phyloP scores from a whole-genome alignment of 2,329 filamentous ascomycete genomes.

The Fusarium globosum region DNA sequence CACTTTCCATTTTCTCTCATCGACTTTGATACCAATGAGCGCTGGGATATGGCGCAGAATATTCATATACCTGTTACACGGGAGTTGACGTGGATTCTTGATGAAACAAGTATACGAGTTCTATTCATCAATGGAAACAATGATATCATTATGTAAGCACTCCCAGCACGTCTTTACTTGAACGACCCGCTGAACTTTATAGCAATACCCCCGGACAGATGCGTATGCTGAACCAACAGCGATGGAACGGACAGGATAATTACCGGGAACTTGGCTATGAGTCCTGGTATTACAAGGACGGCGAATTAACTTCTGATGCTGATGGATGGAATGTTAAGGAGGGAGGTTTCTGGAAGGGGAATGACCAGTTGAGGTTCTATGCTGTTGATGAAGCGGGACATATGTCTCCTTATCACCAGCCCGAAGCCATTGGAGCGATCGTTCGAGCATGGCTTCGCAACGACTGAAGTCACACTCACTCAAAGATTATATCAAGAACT shows the following conservation, averaged over 20 bases:
- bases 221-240: conserved; percentile 21
- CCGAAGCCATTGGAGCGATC: conserved; percentile 15
- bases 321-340: neutral
- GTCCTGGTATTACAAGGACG: conserved; percentile 10
- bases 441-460: conserved; percentile 19
- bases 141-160: conserved; percentile 23
- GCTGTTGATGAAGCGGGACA: conserved; percentile 31
- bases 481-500: rapidly evolving
- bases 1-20: conserved; percentile 13
- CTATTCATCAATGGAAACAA: conserved; percentile 21
- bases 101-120: conserved; percentile 11
- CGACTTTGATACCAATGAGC: conserved; percentile 3
- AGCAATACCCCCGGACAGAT: conserved; percentile 32
- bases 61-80: conserved; percentile 25
- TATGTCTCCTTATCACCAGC: conserved; percentile 14
- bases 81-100: conserved; percentile 19
- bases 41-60: conserved; percentile 16
- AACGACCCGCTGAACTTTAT: rapidly evolving
- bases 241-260: neutral
- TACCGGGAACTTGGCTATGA: neutral
- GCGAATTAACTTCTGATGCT: neutral
- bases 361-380: conserved; percentile 16
- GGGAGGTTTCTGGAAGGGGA: conserved; percentile 29
- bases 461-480: neutral
- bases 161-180: rapidly evolving